A percentile compares a stretch with the other conserved stretches of the same genome.
Evolutionary conservation across 2,329 filamentous ascomycete genomes (phyloP).

Genomic region (Clonostachys chloroleuca): DNA sequence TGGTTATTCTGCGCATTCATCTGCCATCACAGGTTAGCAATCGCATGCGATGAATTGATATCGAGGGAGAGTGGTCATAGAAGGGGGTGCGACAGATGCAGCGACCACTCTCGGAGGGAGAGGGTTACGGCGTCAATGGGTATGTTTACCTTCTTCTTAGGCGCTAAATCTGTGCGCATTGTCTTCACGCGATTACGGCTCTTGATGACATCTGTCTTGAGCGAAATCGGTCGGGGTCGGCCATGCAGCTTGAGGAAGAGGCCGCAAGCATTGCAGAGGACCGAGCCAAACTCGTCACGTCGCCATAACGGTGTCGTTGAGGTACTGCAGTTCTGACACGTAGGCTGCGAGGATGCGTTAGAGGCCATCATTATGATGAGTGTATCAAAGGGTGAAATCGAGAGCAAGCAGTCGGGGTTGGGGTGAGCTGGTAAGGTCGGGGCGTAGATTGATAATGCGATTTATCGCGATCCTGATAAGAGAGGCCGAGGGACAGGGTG

Average conservation of each 20-base stretch:
- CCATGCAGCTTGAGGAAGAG: conserved; percentile 97
- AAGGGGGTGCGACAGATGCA: too few relatives aligned
- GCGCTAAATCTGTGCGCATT: conserved; percentile 68
- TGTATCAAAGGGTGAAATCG: conserved; percentile 12
- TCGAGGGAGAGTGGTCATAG: too few relatives aligned
- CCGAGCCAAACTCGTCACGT: conserved; percentile 89
- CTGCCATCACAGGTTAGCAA: not conserved
- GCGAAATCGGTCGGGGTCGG: conserved; percentile 84
- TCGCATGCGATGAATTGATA: not conserved
- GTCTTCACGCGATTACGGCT: conserved; percentile 98
- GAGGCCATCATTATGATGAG: conserved; percentile 39
- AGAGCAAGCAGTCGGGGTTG: conserved; percentile 1
- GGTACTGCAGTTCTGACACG: conserved; percentile 94
- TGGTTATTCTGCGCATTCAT: conserved; percentile 4
- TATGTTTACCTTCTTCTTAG: conserved; percentile 73
- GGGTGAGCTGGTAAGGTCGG: not conserved
- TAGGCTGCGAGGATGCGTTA: conserved; percentile 73
- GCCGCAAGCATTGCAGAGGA: conserved; percentile 97
- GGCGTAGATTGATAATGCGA: conserved; percentile 13
- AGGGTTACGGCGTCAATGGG: not conserved
- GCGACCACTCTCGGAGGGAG: too few relatives aligned
- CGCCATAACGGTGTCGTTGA: conserved; percentile 97
- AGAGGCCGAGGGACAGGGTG: conserved; percentile 8
- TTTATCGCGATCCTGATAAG: conserved; percentile 32
- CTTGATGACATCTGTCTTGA: conserved; percentile 99